These are phyloP conservation scores for Monosporozyma yasuniensis DNA, from an alignment of 805 yeast genomes.

Conservation along the genomic window DNA sequence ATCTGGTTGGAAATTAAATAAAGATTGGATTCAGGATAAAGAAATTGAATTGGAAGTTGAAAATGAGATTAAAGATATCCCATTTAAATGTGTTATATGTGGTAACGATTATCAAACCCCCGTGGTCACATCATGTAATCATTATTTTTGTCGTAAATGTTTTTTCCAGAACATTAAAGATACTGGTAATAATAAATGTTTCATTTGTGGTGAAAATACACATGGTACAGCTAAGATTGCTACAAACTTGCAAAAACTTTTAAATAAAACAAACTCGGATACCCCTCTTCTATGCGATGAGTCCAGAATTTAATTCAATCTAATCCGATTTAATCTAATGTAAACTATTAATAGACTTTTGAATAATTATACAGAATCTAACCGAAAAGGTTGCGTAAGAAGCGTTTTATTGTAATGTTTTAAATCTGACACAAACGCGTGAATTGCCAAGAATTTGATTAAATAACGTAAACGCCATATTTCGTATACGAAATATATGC, in stretches of 20 bases:
- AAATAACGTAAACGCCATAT: too few species aligned
- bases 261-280: slow-evolving; percentile 9
- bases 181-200: slow-evolving; percentile 34
- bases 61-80: slow-evolving; percentile 30
- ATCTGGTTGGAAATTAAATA: slow-evolving; percentile 55
- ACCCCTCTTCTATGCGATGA: too few species aligned
- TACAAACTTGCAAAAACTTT: slow-evolving; percentile 27
- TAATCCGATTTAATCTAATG: too few species aligned
- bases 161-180: slow-evolving; percentile 40
- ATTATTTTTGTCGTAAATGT: slow-evolving; percentile 56
- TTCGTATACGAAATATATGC: too few species aligned
- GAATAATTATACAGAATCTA: too few species aligned
- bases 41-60: slow-evolving; percentile 17
- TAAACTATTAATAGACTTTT: too few species aligned
- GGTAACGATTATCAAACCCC: slow-evolving; percentile 46
- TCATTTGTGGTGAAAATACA: slow-evolving; percentile 52
- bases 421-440: too few species aligned
- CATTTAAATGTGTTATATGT: slow-evolving; percentile 58
- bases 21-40: slow-evolving; percentile 55
- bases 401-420: too few species aligned
- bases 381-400: too few species aligned
- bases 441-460: too few species aligned
- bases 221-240: slow-evolving; percentile 53
- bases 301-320: too few species aligned
- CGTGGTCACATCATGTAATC: slow-evolving; percentile 51